Evolutionary conservation across 2,329 filamentous ascomycete genomes (phyloP).

Genomic region (Trichoderma cornu-damae): DNA sequence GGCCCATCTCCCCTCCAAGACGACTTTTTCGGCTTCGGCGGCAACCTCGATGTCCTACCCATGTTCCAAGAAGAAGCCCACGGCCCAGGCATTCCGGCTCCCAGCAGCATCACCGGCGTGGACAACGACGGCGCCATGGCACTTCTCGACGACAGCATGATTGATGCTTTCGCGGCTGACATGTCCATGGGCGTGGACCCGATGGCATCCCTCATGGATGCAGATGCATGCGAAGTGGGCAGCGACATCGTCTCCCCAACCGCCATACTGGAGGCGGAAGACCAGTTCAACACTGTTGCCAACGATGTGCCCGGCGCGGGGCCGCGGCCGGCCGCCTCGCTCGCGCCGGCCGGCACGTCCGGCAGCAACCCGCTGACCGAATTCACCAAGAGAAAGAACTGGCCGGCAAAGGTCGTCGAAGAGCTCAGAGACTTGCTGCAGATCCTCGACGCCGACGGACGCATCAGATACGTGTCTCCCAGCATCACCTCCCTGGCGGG

Average conservation of each 20-base stretch:
- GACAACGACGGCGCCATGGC: conserved; percentile 12
- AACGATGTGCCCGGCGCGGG: conserved; percentile 40
- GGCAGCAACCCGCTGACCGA: conserved; percentile 46
- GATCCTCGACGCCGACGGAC: conserved; percentile 78
- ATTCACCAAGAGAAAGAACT: conserved; percentile 62
- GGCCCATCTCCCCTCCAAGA: conserved; percentile 32
- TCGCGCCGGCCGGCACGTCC: conserved; percentile 32
- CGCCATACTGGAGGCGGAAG: conserved; percentile 32
- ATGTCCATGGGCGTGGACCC: conserved; percentile 42
- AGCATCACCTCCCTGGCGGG: conserved; percentile 71
- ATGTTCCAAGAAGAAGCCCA: conserved; percentile 27
- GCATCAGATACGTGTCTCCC: conserved; percentile 80
- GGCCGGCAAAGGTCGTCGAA: conserved; percentile 84
- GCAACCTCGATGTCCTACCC: conserved; percentile 29
- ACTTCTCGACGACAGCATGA: conserved; percentile 16
- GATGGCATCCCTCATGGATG: conserved; percentile 4
- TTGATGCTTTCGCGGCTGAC: conserved; percentile 23
- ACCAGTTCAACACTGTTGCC: conserved; percentile 32
- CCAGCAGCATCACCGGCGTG: conserved; percentile 1
- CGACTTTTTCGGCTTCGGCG: conserved; percentile 36
- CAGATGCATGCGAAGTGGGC: conserved; percentile 19
- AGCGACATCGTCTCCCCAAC: conserved; percentile 20
- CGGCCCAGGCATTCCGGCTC: conserved; percentile 25
- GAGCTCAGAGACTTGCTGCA: conserved; percentile 85
- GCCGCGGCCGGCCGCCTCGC: conserved; percentile 38